Conservation (phyloP, 768 basidiomycete species). For the Panaeolus papilionaceus region DNA sequence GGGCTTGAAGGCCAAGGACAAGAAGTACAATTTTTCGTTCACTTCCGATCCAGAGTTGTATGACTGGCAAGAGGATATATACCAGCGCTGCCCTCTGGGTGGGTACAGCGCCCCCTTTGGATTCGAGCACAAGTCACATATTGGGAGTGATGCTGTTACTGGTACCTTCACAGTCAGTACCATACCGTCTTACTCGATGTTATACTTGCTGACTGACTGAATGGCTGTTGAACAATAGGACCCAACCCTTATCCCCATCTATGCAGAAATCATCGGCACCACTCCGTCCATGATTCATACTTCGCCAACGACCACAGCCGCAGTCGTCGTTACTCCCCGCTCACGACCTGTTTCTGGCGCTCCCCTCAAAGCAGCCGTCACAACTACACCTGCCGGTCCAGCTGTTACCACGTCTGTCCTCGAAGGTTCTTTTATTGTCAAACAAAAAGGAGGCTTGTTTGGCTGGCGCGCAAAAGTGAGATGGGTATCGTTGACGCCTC, state of each 20-base stretch:
- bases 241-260: slow-evolving; percentile 33
- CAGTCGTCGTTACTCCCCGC: slow-evolving; percentile 25
- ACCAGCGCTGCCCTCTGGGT: slow-evolving; percentile 44
- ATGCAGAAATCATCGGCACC: slow-evolving; percentile 32
- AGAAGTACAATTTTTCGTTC: slow-evolving; percentile 43
- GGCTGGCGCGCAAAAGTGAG: slow-evolving; percentile 80
- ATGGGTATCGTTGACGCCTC: slow-evolving; percentile 75
- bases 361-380: slow-evolving; percentile 21
- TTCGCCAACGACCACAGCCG: slow-evolving; percentile 17
- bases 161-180: slow-evolving; percentile 38
- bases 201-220: slow-evolving; percentile 16
- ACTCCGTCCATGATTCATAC: slow-evolving; percentile 20
- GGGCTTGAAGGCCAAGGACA: slow-evolving; percentile 38
- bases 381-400: slow-evolving; percentile 11
- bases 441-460: slow-evolving; percentile 74
- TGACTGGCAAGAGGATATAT: slow-evolving; percentile 54
- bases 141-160: slow-evolving; percentile 38
- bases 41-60: slow-evolving; percentile 46
- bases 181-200: not conserved
- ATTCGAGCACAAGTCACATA: slow-evolving; percentile 48
- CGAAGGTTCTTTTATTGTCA: slow-evolving; percentile 67
- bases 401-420: slow-evolving; percentile 39
- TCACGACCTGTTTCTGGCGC: slow-evolving; percentile 28
- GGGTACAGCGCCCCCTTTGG: slow-evolving; percentile 41
- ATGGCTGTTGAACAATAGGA: slow-evolving; percentile 23